Evolutionary conservation across 371 early-diverging fungal genomes (phyloP).

Genomic region (Batkoa obscura): DNA sequence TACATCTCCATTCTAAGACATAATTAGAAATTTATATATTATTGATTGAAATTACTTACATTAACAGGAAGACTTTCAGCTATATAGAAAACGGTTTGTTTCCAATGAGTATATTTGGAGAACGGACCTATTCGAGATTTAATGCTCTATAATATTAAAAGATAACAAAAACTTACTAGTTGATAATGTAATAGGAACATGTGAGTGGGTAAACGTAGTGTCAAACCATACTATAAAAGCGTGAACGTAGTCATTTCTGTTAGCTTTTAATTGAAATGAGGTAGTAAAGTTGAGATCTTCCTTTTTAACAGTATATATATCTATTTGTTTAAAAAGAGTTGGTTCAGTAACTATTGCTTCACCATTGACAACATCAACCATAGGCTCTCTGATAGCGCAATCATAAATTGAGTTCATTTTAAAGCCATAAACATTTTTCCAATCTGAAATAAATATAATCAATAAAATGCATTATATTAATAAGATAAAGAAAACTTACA

Average conservation of each 20-base stretch:
- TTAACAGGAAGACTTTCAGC: slow-evolving; percentile 44
- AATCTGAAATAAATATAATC: slow-evolving; percentile 27
- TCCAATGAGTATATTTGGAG: slow-evolving; percentile 92
- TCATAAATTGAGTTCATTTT: slow-evolving; percentile 76
- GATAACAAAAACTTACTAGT: slow-evolving; percentile 28
- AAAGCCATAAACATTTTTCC: slow-evolving; percentile 88
- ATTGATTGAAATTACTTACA: slow-evolving; percentile 4
- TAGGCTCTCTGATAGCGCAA: slow-evolving; percentile 72
- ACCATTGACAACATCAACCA: slow-evolving; percentile 79
- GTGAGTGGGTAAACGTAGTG: slow-evolving; percentile 70
- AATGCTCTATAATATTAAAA: neutral
- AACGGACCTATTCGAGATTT: slow-evolving; percentile 23
- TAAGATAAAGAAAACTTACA: slow-evolving; percentile 20
- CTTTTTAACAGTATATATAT: slow-evolving; percentile 58
- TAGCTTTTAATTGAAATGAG: slow-evolving; percentile 55
- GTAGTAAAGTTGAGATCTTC: slow-evolving; percentile 64
- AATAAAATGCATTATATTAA: neutral
- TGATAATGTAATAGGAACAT: slow-evolving; percentile 71
- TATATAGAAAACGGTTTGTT: slow-evolving; percentile 89
- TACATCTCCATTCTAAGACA: slow-evolving; percentile 44
- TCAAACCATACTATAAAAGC: slow-evolving; percentile 91
- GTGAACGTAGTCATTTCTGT: slow-evolving; percentile 66
- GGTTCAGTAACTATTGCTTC: slow-evolving; percentile 53
- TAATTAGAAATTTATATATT: slow-evolving; percentile 9
- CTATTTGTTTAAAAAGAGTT: slow-evolving; percentile 60